Evolutionary conservation across 2,329 filamentous ascomycete species (phyloP).

Genomic region (Fusarium keratoplasticum): DNA sequence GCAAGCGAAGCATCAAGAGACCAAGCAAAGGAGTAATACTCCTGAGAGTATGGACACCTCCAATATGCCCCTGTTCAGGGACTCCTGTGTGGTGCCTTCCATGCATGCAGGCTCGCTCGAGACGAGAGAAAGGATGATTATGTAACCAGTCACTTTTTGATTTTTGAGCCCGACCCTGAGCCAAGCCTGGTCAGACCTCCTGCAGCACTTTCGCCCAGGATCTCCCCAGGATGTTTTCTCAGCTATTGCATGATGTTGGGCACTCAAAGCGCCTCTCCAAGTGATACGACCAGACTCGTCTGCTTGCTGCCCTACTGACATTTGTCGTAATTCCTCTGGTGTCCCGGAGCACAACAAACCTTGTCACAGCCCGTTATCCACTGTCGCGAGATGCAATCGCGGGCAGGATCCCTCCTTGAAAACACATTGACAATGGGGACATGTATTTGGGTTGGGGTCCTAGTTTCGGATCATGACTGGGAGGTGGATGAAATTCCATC

Average conservation of each 20-base stretch:
- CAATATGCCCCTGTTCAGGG: background rate
- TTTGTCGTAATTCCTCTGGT: background rate
- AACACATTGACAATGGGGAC: background rate
- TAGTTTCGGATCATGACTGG: background rate
- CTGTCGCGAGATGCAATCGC: background rate
- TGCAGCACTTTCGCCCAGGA: conserved; percentile 4
- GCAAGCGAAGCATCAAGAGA: background rate
- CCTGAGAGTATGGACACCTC: background rate
- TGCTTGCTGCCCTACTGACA: background rate
- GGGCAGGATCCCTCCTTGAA: background rate
- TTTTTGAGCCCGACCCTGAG: background rate
- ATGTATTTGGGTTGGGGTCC: background rate
- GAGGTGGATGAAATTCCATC: background rate
- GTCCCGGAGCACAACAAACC: background rate
- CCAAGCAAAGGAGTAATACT: background rate
- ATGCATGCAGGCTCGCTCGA: background rate
- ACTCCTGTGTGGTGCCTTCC: background rate
- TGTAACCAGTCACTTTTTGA: background rate
- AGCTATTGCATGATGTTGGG: conserved; percentile 8
- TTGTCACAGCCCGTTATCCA: background rate
- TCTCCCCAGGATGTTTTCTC: background rate
- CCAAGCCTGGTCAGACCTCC: conserved; percentile 3
- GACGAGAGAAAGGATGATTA: background rate
- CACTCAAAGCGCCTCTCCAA: background rate
- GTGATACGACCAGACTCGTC: conserved; percentile 2